Evolutionary conservation across 768 basidiomycete species (phyloP), one percentile per base, ranked within the genome.

Genomic region (Boletus rufocinnamomeus): DNA sequence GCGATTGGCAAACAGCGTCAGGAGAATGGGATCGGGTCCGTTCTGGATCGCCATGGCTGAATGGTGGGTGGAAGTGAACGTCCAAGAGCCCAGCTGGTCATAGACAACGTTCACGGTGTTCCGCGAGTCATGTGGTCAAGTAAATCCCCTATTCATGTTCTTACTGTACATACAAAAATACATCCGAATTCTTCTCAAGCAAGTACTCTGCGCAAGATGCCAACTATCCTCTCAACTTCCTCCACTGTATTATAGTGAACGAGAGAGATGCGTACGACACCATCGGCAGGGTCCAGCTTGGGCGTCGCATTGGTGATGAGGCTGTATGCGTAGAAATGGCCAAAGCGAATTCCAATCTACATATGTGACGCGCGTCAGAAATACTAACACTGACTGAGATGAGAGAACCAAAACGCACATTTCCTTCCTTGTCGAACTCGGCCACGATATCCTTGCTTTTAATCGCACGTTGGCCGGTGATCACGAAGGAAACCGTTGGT

Each of bases 1-100:
- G 45, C 95, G 89, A 68, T 97, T 95, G 13, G 93, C 91, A 66
- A 97, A 98, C 52, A 98, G 84, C 2, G 93, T 93, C 47, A 97
- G 80, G 32, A 94, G 77, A 62, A 95, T 92, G 0, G 93, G 91
- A 70, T 96, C 94, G 13, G 91, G 87, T 19, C 80, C 82, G 41
- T 52, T 53, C 47, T 64, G 63, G 47, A 6, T 63, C 34, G 50
- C 47, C 69, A 70, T 70, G 56, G 19, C 37, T 54, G 48, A 49
- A n/a, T 13, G 16, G 4, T 14, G 16, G 23, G 49, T 48, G 47
- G 30, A 14, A 4, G 47, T 23, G 21, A 34, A 21, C 9, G 1
- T 35, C 13, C 28, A 2, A 11, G 25, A 25, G 16, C 25, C 9
- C n/a, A n/a, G n/a, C n/a, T 27, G 17, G 46, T 19, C 27, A n/a